These are phyloP conservation scores for Mycena maculata DNA, from an alignment of 768 basidiomycete species.

Conservation along the genomic window DNA sequence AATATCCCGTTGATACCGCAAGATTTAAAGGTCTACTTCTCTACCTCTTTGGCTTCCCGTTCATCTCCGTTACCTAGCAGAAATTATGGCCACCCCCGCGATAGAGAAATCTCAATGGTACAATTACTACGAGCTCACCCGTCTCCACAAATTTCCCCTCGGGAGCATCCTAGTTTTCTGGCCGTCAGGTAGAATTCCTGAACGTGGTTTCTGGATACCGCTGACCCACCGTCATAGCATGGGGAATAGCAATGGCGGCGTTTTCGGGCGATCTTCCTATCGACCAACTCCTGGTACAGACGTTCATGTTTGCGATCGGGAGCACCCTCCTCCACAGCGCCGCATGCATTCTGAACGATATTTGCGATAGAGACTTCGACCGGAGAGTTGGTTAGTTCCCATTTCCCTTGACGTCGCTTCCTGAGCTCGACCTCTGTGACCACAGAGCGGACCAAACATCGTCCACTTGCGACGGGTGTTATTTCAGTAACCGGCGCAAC, in stretches of 20 bases:
- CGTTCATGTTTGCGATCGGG: neutral
- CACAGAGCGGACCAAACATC: neutral
- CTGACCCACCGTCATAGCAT: neutral
- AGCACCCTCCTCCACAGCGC: slow-evolving; percentile 7
- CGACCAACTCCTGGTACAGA: neutral
- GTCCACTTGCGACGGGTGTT: slow-evolving; percentile 43
- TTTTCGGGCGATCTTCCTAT: neutral
- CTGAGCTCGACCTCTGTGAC: neutral
- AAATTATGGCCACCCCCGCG: too few species aligned
- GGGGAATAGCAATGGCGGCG: neutral
- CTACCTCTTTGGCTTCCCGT: too few species aligned
- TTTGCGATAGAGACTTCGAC: slow-evolving; percentile 46
- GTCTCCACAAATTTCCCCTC: too few species aligned
- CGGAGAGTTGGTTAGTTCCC: slow-evolving; percentile 47
- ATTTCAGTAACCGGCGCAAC: slow-evolving; percentile 46
- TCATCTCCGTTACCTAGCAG: too few species aligned
- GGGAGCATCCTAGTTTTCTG: neutral
- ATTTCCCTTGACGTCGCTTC: slow-evolving; percentile 38
- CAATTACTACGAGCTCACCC: too few species aligned
- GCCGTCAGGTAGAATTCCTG: neutral
- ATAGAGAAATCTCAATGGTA: too few species aligned
- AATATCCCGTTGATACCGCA: too few species aligned
- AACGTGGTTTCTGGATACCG: neutral
- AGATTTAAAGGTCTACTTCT: too few species aligned
- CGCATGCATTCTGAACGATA: slow-evolving; percentile 35